These are phyloP conservation scores for Xylariomycetidae sp. DNA, from an alignment of 2,329 filamentous ascomycete genomes.

Conservation along the genomic window DNA sequence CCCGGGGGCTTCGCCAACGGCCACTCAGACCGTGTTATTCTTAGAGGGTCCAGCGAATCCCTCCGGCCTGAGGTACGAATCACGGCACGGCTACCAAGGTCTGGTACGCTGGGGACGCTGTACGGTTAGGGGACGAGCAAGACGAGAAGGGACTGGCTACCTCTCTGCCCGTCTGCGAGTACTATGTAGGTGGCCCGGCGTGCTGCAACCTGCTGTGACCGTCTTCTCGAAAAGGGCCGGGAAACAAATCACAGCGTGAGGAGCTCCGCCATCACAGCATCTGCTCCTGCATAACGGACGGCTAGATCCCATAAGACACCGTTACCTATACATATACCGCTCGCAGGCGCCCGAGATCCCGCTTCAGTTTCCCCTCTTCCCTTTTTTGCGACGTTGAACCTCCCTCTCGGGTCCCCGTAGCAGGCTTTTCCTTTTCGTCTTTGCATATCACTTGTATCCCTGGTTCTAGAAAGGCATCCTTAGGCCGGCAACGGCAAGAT, in stretches of 20 bases:
- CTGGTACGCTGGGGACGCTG: no score
- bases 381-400: constrained; percentile 26
- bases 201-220: constrained; percentile 17
- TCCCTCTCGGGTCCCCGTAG: constrained; percentile 20
- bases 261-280: constrained; percentile 23
- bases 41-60: constrained; percentile 24
- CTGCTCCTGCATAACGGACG: constrained; percentile 18
- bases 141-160: no score
- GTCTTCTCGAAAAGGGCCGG: constrained; percentile 16
- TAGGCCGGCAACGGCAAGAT: constrained; percentile 28
- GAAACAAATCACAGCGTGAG: constrained; percentile 27
- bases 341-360: constrained; percentile 20
- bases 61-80: no score
- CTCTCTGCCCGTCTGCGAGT: no score
- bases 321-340: constrained; percentile 26
- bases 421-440: constrained; percentile 21
- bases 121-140: no score
- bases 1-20: constrained; percentile 11
- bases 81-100: no score
- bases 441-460: constrained; percentile 24
- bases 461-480: constrained; percentile 21
- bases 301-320: constrained; percentile 15
- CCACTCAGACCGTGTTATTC: constrained; percentile 22
- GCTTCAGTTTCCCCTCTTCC: constrained; percentile 19
- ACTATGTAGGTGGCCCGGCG: constrained; percentile 18